Conservation (phyloP, 768 basidiomycete species). For the Termitomyces titanicus region DNA sequence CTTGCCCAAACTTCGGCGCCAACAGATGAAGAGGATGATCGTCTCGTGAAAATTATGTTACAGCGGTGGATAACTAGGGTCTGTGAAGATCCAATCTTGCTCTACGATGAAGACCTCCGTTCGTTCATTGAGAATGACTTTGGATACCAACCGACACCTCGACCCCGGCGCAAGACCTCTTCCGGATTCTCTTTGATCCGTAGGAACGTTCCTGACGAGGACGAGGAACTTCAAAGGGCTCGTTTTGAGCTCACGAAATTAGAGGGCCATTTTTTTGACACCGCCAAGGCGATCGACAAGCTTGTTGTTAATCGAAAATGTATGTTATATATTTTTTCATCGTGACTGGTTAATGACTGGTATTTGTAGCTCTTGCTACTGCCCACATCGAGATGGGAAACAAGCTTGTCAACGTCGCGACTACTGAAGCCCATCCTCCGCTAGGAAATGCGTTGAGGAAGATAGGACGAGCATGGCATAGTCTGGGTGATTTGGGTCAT, state of each 20-base stretch:
- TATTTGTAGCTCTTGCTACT: conserved; percentile 60
- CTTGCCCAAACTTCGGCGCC: conserved; percentile 96
- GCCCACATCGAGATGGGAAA: conserved; percentile 91
- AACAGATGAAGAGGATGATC: conserved; percentile 97
- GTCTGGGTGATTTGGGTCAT: conserved; percentile 82
- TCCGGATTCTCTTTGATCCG: conserved; percentile 76
- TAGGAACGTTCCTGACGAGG: conserved; percentile 87
- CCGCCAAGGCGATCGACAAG: conserved; percentile 87
- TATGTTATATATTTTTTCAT: conserved; percentile 26
- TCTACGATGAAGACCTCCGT: conserved; percentile 89
- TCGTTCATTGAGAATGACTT: conserved; percentile 98
- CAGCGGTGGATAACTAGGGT: conserved; percentile 94
- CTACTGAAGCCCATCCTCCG: conserved; percentile 83
- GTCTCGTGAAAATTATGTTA: conserved; percentile 90
- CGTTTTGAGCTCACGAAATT: conserved; percentile 90
- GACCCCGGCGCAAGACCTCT: conserved; percentile 65
- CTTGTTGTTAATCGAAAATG: conserved; percentile 78
- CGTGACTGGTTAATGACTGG: background rate
- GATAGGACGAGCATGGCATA: conserved; percentile 84
- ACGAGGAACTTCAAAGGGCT: conserved; percentile 87
- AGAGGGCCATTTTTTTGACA: conserved; percentile 89
- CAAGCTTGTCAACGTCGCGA: conserved; percentile 84
- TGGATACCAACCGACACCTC: conserved; percentile 86
- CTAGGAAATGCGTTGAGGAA: conserved; percentile 82
- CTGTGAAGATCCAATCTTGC: conserved; percentile 86